Base-by-base conservation (phyloP, 78 protist species). In the Mastigamoeba balamuthi region DNA sequence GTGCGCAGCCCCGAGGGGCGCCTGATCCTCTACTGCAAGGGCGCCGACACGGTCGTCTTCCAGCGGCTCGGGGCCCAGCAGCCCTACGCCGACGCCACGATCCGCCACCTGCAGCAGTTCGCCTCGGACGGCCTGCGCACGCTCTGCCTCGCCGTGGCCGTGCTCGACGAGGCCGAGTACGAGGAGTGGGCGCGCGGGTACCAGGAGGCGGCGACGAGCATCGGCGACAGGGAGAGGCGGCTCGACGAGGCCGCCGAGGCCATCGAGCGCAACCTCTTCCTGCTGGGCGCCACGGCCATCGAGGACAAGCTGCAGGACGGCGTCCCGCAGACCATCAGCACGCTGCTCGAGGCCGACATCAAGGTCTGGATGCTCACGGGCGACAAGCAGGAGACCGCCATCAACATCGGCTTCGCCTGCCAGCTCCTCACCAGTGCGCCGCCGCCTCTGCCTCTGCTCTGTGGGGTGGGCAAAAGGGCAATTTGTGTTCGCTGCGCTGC, bases 361-460 rank as follows among this genome's bases (percentile, higher is more conserved):
- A 80, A 81, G n/a, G 74, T 91, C 40, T 91, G 94, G 94, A 80
- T 91, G 48, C 39, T 91, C 42, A 91, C 94, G 6, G 94, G 94
- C 39, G 94, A 91, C 74, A 91, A 91, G 76, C 91, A 89, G 63
- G 89, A 86, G 69, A 91, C 94, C 1, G 94, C 94, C 4, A 89
- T 91, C 75, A 90, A 88, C 43, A 91, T 91, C 40, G 94, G 90
- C 17, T 40, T 66, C 42, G 75, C 95, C 27, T 69, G 82, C 30
- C 27, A 41, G n/a, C 37, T 91, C 30, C 72, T 91, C 39, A 42
- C n/a, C n/a, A n/a, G n/a, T n/a, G n/a, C n/a, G n/a, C n/a, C n/a
- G n/a, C n/a, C n/a, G n/a, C n/a, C n/a, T n/a, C n/a, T n/a, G n/a
- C n/a, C n/a, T n/a, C n/a, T n/a, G n/a, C n/a, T n/a, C n/a, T n/a